Evolutionary conservation across 2,329 filamentous ascomycete genomes (phyloP), one percentile per base, ranked within the genome.

Genomic region (Berkeleyomyces basicola): DNA sequence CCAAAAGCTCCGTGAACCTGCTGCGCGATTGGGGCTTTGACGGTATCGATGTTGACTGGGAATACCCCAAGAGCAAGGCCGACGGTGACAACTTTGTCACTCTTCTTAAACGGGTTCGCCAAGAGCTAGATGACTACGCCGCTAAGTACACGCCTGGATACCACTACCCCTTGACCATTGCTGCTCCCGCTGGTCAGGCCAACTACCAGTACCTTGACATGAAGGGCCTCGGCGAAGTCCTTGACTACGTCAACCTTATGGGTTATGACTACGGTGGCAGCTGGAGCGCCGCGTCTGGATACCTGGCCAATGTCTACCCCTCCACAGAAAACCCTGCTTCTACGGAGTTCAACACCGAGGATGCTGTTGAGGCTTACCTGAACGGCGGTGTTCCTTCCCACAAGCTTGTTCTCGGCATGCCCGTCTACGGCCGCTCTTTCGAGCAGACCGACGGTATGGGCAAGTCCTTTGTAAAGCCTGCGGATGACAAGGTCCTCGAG

Each of bases 401-500:
- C 61, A 92, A 92, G 71, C 80, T 95, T 62, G 79, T 88, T 1
- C 75, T 93, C 3, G 88, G 89, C 2, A 85, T 93, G 79, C 88
- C 90, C 0, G 76, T 95, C 6, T 93, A 93, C 70, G 89, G 88
- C 1, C 84, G 87, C 31, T 76, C 84, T 0, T 93, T 92, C 69
- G 16, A 68, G 44, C 60, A 67, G 37, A 80, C 89, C 0, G 72
- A 75, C n/a, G 88, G 88, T 0, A 78, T 85, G 1, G 89, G 88
- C 7, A 72, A 79, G 65, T 63, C 79, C 0, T 93, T 78, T 73
- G 23, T 23, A 23, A 23, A 23, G 23, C 23, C 23, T 23, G 23
- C 23, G 23, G 23, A 23, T 23, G 23, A 23, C 23, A 23, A 23
- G 23, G 23, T 23, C 23, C 2, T 39, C 33, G 78, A 69, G 2